Base-by-base conservation (phyloP, 2,329 filamentous ascomycete genomes). In the Ophiostoma montium region DNA sequence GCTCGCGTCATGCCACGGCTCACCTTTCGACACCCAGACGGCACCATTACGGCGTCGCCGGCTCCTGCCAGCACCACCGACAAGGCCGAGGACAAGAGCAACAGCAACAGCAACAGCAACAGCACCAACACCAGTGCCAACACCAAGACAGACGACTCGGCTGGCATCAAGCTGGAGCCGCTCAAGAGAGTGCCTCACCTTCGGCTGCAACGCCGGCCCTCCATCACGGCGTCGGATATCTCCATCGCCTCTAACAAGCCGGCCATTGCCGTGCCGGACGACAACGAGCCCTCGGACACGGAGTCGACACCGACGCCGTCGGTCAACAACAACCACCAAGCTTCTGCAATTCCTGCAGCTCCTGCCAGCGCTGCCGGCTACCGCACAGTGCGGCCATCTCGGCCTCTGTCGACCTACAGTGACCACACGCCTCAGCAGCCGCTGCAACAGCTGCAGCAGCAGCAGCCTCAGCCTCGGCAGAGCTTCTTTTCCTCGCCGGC, bases 201-300 rank as follows among this genome's bases (percentile, higher is more conserved):
- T 2, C 42, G 42, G 10, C 47, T 51, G 6, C 46, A 46, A 19
- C 48, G 48, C 6, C 46, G 52, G 6, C 36, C 48, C 9, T 53
- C 52, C 5, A 35, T 46, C 12, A 36, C 45, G 9, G 27, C 27
- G 4, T 44, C 42, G 5, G 18, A 35, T 3, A 48, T 52, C 8
- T 55, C 53, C 1, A 19, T 43, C 30, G 43, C 50, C 7, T 51
- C 50, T 1, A 50, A 51, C 42, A 38, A 48, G 23, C 49, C 54
- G 7, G 44, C 52, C 16, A 31, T 49, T 31, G 50, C 50, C 12
- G 33, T 36, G 35, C 4, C 21, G 10, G 39, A 51, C 8, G 46
- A 41, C 11, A 16, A 51, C 5, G 49, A 47, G 8, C 7, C 31
- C 7, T 36, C 44, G 2, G 41, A 41, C 12, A 16, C 18, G 0